phyloP scores from a whole-genome alignment of 805 yeast genomes.

The Wickerhamiella kurtzmanii region DNA sequence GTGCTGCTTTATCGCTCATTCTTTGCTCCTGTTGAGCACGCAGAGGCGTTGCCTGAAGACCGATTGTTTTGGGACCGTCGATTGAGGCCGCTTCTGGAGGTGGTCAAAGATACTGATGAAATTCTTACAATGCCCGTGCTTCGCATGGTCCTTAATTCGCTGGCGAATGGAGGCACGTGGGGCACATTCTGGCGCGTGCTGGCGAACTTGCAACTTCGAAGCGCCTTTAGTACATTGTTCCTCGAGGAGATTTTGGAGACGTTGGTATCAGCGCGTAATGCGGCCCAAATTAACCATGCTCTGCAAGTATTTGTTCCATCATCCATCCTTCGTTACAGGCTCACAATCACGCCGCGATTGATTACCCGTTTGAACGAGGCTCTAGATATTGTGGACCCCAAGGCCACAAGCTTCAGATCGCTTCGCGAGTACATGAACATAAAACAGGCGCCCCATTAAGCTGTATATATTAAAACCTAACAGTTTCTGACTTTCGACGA shows the following conservation, averaged over 20 bases:
- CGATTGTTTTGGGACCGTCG: constrained; percentile 9
- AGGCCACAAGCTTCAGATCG: constrained; percentile 8
- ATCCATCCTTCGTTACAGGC: constrained; percentile 3
- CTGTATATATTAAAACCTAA: too few relatives aligned
- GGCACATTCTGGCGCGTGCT: constrained; percentile 23
- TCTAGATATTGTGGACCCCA: constrained; percentile 17
- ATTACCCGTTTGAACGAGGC: constrained; percentile 9
- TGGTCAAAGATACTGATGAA: constrained; percentile 10
- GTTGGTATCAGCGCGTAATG: constrained; percentile 22
- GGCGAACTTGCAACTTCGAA: constrained; percentile 13
- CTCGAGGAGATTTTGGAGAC: constrained; percentile 19
- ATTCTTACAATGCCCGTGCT: constrained; percentile 11
- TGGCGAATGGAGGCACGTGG: constrained; percentile 21
- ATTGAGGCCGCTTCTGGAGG: constrained; percentile 5
- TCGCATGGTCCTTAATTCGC: constrained; percentile 20
- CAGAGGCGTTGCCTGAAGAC: constrained; percentile 2
- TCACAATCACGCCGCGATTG: constrained; percentile 11
- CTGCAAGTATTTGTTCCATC: constrained; percentile 19
- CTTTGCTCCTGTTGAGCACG: constrained; percentile 12
- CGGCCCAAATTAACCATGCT: constrained; percentile 15
- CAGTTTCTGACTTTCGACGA: too few relatives aligned
- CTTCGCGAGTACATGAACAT: too few relatives aligned
- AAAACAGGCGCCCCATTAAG: too few relatives aligned
- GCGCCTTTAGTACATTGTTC: constrained; percentile 14
- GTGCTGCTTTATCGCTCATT: constrained; percentile 21